Conservation (phyloP, 805 yeast species). For the Wickerhamiella azyma region DNA sequence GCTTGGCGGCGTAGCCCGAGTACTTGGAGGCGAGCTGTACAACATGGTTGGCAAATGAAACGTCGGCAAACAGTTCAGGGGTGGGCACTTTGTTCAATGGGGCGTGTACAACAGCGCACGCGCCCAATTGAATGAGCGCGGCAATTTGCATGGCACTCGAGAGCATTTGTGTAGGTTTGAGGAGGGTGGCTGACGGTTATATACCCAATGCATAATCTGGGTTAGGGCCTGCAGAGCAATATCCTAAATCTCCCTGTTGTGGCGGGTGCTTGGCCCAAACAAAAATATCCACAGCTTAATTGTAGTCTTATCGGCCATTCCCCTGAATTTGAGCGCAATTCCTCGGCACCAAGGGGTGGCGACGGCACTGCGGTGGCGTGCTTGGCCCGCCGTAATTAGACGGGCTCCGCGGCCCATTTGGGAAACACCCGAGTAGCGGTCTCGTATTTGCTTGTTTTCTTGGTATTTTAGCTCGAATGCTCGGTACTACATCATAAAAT, state of each 20-base stretch:
- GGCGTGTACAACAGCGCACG: conserved; percentile 17
- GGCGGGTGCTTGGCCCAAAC: not conserved
- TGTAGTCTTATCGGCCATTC: too few relatives aligned
- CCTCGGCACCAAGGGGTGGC: too few relatives aligned
- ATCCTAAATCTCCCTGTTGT: not conserved
- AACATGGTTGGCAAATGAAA: conserved; percentile 16
- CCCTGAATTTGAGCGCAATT: too few relatives aligned
- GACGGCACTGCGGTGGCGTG: too few relatives aligned
- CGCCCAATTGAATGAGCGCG: conserved; percentile 14
- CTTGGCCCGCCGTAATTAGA: not conserved
- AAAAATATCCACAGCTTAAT: too few relatives aligned
- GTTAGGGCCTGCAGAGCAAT: conserved; percentile 1
- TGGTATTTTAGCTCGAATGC: too few relatives aligned
- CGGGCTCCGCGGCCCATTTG: not conserved
- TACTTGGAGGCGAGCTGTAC: conserved; percentile 18
- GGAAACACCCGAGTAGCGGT: too few relatives aligned
- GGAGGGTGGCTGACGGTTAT: conserved; percentile 8
- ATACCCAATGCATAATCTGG: not conserved
- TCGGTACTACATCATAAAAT: too few relatives aligned
- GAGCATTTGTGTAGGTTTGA: not conserved
- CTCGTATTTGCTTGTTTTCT: too few relatives aligned
- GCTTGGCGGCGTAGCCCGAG: conserved; percentile 12
- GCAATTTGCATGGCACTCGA: conserved; percentile 13
- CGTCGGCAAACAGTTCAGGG: conserved; percentile 14
- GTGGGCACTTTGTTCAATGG: conserved; percentile 15